Conservation (phyloP, 1,284 basidiomycete genomes). For the Chiua sp. region DNA sequence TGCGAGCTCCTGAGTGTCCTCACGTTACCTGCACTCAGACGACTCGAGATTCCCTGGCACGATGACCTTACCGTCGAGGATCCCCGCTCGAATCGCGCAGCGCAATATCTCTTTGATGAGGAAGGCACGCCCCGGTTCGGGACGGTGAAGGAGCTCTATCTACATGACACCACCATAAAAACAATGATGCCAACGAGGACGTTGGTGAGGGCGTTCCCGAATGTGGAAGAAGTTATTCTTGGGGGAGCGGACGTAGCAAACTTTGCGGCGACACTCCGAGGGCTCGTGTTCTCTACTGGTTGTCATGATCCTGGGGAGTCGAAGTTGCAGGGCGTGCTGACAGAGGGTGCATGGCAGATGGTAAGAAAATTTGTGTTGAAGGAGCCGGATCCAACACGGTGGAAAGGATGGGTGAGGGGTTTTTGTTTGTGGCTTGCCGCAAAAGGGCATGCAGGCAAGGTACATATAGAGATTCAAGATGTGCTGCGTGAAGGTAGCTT, state of each 20-base stretch:
- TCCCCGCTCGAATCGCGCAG: conserved; percentile 6
- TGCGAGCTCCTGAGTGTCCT: conserved; percentile 20
- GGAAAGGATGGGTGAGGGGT: conserved; percentile 24
- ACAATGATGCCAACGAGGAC: conserved; percentile 23
- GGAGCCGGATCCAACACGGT: conserved; percentile 18
- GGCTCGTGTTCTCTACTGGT: conserved; percentile 9
- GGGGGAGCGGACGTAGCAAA: conserved; percentile 18
- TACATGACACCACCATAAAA: conserved; percentile 20
- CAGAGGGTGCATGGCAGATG: conserved; percentile 17
- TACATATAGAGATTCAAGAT: conserved; percentile 17
- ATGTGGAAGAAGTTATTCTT: conserved; percentile 19
- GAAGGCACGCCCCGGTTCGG: conserved; percentile 20
- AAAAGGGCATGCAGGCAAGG: conserved; percentile 10
- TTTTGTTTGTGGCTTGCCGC: conserved; percentile 26
- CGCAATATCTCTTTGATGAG: conserved; percentile 16
- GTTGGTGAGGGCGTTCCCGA: conserved; percentile 25
- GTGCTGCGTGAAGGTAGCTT: not conserved
- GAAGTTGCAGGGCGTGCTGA: conserved; percentile 1
- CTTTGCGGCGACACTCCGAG: conserved; percentile 19
- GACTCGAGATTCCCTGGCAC: conserved; percentile 29
- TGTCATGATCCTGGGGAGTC: not conserved
- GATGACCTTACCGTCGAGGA: conserved; percentile 19
- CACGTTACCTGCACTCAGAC: conserved; percentile 16
- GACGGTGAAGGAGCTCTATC: conserved; percentile 16
- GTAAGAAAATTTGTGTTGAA: conserved; percentile 20